A percentile compares a stretch with the other conserved stretches of the same genome.
Evolutionary conservation across 139 green algal species (phyloP).

Genomic region (Yamagishiella unicocca): DNA sequence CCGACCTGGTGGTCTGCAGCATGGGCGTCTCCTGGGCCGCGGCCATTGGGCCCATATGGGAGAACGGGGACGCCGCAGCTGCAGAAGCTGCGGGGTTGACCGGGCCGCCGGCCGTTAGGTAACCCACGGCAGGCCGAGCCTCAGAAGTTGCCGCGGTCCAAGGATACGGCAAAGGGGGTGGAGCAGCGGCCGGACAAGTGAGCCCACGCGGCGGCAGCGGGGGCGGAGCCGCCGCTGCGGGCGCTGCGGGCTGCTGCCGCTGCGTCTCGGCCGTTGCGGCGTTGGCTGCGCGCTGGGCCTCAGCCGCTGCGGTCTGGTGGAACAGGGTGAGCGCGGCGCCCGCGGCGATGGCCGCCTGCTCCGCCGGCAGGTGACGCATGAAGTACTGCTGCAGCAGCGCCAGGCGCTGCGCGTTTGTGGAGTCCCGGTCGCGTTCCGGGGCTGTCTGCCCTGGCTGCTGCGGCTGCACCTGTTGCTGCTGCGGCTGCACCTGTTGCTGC

Average conservation of each 20-base stretch:
- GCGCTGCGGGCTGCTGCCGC: not conserved
- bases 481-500: no score
- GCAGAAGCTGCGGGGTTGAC: not conserved
- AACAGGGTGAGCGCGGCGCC: slow-evolving; percentile 23
- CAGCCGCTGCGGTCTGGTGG: not conserved
- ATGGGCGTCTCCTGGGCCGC: not conserved
- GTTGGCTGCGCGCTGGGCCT: slow-evolving; percentile 1
- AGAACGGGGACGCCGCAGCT: not conserved
- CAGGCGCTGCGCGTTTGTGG: slow-evolving; percentile 13
- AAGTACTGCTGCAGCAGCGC: slow-evolving; percentile 36
- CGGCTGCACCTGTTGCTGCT: no score
- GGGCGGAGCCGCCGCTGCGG: not conserved
- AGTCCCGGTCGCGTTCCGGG: not conserved
- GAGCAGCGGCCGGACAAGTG: no score
- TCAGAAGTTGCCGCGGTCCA: not conserved
- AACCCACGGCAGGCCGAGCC: no score
- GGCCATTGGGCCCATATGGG: not conserved
- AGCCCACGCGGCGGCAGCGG: not conserved
- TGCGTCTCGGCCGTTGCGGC: no score
- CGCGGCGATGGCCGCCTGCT: slow-evolving; percentile 30
- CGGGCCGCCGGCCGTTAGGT: no score
- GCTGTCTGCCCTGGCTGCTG: not conserved
- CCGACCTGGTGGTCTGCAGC: no score
- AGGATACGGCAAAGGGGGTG: no score
- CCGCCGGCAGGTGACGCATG: not conserved